Evolutionary conservation across 495 filamentous ascomycete genomes (phyloP).

Genomic region (Neurospora sublineolata): DNA sequence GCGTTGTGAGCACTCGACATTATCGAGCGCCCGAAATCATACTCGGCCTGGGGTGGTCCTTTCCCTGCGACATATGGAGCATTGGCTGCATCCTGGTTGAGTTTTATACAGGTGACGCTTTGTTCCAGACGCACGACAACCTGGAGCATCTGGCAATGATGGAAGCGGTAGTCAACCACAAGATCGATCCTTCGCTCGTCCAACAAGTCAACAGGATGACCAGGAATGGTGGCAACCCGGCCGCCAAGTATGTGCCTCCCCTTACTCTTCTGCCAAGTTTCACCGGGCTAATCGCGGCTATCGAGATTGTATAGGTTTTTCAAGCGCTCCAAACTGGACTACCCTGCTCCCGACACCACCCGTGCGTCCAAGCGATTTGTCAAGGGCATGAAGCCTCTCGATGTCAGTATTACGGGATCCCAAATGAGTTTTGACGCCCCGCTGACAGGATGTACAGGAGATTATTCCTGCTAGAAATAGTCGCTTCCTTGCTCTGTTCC

Average conservation of each 20-base stretch:
- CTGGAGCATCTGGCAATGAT: conserved; percentile 99
- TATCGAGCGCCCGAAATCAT: conserved; percentile 98
- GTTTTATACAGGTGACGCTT: conserved; percentile 93
- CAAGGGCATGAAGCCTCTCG: conserved; percentile 81
- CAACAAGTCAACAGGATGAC: conserved; percentile 58
- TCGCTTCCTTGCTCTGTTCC: conserved; percentile 70
- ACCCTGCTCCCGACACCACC: conserved; percentile 77
- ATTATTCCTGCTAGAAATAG: conserved; percentile 67
- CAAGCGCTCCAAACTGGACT: conserved; percentile 70
- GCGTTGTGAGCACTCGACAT: conserved; percentile 90
- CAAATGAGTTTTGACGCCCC: neutral
- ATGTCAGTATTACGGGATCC: conserved; percentile 42
- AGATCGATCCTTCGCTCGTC: conserved; percentile 66
- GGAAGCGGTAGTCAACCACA: conserved; percentile 71
- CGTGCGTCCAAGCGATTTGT: conserved; percentile 87
- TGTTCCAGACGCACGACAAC: conserved; percentile 98
- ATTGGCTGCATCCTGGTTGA: conserved; percentile 98
- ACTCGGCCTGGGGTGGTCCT: conserved; percentile 92
- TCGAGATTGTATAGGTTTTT: conserved; percentile 54
- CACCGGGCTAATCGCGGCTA: neutral
- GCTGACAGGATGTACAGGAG: conserved; percentile 48
- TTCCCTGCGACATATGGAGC: conserved; percentile 97
- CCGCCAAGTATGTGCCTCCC: conserved; percentile 58
- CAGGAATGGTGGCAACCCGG: conserved; percentile 57
- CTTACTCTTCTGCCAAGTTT: neutral